Percentiles rank a stretch among this genome's conserved stretches.
These are phyloP conservation scores for Alectoria sarmentosa DNA, from an alignment of 495 filamentous ascomycete species.

Conservation along the genomic window DNA sequence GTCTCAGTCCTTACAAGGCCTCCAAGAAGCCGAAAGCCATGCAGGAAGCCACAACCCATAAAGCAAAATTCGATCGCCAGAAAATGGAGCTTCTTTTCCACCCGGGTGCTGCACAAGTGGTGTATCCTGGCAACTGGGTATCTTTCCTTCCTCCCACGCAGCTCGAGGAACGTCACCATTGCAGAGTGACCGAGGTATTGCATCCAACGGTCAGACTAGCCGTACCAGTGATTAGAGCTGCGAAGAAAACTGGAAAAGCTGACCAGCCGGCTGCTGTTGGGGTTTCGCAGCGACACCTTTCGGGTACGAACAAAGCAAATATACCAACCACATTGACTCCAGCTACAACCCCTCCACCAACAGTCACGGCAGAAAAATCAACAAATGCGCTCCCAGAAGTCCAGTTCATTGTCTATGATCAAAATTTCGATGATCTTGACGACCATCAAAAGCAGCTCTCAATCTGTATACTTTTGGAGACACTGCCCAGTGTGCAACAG, in stretches of 20 bases:
- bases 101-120: constrained; percentile 25
- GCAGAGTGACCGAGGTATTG: constrained; percentile 36
- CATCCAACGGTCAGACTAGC: constrained; percentile 31
- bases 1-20: not conserved
- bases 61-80: constrained; percentile 23
- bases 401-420: constrained; percentile 42
- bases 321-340: constrained; percentile 15
- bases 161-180: constrained; percentile 31
- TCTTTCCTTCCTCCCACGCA: constrained; percentile 30
- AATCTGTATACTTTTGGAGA: constrained; percentile 56
- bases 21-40: not conserved
- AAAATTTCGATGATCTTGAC: constrained; percentile 49
- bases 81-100: constrained; percentile 41
- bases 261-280: constrained; percentile 1
- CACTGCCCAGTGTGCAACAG: constrained; percentile 56
- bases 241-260: not conserved
- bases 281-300: constrained; percentile 6
- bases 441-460: constrained; percentile 42
- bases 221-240: constrained; percentile 20
- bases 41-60: not conserved
- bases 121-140: constrained; percentile 55
- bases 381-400: constrained; percentile 26
- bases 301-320: not conserved
- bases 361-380: not conserved
- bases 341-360: constrained; percentile 20